A percentile compares a stretch with the other conserved stretches of the same genome.
phyloP scores from a whole-genome alignment of 306 rosid species.

The Mimosa pudica region DNA sequence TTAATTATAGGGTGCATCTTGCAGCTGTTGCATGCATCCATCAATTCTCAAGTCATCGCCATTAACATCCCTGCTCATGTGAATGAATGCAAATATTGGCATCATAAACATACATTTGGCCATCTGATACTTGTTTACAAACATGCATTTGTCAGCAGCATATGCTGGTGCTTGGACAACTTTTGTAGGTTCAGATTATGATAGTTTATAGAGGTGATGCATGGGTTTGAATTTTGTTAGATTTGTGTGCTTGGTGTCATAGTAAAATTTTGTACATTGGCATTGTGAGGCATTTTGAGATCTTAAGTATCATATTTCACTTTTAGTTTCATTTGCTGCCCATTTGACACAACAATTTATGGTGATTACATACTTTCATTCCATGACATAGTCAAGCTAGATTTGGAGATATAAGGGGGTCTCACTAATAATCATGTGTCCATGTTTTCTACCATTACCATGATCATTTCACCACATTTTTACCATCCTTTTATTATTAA shows the following conservation, averaged over 20 bases:
- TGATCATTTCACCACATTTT: conserved; percentile 47
- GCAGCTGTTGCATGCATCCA: conserved; percentile 99
- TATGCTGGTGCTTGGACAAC: conserved; percentile 54
- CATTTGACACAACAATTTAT: conserved; percentile 46
- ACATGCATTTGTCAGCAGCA: conserved; percentile 79
- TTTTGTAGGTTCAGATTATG: conserved; percentile 48
- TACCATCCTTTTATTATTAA: conserved; percentile 12
- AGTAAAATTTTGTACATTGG: conserved; percentile 46
- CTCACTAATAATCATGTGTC: conserved; percentile 44
- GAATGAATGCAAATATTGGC: conserved; percentile 82
- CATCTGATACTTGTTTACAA: conserved; percentile 56
- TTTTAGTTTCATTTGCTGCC: conserved; percentile 44
- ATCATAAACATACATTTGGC: conserved; percentile 85
- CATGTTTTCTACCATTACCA: conserved; percentile 44
- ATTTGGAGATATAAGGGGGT: conserved; percentile 37
- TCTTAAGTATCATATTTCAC: neutral
- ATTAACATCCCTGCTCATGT: conserved; percentile 82
- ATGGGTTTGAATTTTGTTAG: conserved; percentile 55
- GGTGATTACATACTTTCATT: conserved; percentile 38
- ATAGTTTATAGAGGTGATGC: conserved; percentile 61
- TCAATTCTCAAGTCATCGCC: conserved; percentile 93
- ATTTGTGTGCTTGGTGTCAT: conserved; percentile 50
- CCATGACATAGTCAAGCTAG: conserved; percentile 48
- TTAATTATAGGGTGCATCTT: conserved; percentile 93
- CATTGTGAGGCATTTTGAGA: conserved; percentile 56